Percentiles rank a stretch among this genome's conserved stretches.
These are phyloP conservation scores for Magnusiomyces clavatus DNA, from an alignment of 1,139 yeast species.

Conservation along the genomic window DNA sequence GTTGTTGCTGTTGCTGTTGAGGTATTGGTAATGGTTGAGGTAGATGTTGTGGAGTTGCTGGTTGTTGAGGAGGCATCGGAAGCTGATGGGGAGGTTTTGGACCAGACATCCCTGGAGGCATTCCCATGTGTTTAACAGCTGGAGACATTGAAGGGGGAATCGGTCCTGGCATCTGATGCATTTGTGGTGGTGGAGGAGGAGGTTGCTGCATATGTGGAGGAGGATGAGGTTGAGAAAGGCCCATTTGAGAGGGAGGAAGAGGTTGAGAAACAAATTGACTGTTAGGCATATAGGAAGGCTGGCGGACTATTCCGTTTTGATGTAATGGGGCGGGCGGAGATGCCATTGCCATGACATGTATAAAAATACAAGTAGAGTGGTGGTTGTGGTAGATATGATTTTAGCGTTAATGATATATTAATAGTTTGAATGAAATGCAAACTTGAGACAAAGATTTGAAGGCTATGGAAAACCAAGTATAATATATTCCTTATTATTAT, in stretches of 20 bases:
- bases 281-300: background rate
- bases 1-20: conserved; percentile 1
- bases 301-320: background rate
- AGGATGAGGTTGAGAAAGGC: background rate
- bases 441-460: too few species aligned
- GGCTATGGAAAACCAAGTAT: too few species aligned
- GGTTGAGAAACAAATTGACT: background rate
- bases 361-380: background rate
- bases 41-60: background rate
- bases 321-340: background rate
- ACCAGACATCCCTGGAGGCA: background rate
- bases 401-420: too few species aligned
- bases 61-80: background rate
- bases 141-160: background rate
- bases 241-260: conserved; percentile 1
- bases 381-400: background rate
- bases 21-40: background rate
- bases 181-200: background rate
- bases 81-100: background rate
- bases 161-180: background rate
- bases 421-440: too few species aligned
- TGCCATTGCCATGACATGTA: background rate
- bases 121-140: background rate
- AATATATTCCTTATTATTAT: too few species aligned
- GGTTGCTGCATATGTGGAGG: background rate